Base-by-base conservation (phyloP, 768 basidiomycete genomes). In the Boletus coccyginus region DNA sequence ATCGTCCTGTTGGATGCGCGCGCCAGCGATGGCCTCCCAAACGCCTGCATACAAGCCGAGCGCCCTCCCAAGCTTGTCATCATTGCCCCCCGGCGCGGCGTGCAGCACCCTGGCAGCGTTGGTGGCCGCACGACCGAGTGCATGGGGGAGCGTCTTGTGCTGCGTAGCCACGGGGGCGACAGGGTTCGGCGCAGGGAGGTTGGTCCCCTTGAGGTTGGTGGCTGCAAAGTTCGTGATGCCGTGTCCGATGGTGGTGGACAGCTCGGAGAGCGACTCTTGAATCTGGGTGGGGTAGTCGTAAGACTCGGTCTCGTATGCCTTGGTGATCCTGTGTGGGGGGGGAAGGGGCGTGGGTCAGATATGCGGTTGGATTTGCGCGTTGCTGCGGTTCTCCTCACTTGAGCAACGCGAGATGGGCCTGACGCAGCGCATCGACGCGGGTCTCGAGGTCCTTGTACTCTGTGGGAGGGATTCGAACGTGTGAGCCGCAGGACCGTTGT, bases 121-220 rank as follows among this genome's bases (percentile, higher is more conserved):
- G 38, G 83, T 81, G 0, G 94, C 85, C 0, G 95, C 88, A 49
- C 97, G 88, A 19, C 86, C 81, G 50, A 98, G 83, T 0, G 97
- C 96, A 64, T 98, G 97, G 0, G 97, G 92, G 50, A 98, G 88
- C 1, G 97, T 98, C 85, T 98, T 98, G 78, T 94, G 94, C 65
- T 87, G 88, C 29, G 76, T 68, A 3, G 77, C 74, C 24, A 83
- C 79, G 2, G 83, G 77, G 0, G 85, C 73, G 43, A 83, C 66
- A 19, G 87, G 83, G 33, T 50, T 59, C 17, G 92, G 91, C 3
- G 83, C 78, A 44, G 94, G 92, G 40, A 95, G 81, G 69, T 88
- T 89, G 38, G 93, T 94, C 50, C 91, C 92, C 71, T 92, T 92
- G 69, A 92, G 82, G 74, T 94, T 93, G 66, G 81, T 83, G 5